Conservation (phyloP, 345 rosid species). For the Murraya koenigii region DNA sequence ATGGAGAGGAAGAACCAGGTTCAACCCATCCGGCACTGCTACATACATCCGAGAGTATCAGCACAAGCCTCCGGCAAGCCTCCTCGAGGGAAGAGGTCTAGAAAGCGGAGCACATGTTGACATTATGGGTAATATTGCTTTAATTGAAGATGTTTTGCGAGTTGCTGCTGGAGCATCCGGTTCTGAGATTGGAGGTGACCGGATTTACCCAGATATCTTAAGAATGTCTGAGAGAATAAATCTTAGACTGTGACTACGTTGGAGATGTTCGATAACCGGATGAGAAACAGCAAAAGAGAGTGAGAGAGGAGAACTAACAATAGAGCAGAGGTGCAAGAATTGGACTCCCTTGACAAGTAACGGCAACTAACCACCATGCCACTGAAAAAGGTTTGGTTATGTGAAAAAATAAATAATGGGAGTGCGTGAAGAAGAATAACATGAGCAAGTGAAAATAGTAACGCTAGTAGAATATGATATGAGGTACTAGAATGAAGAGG, state of each 20-base stretch:
- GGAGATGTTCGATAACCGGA: not conserved
- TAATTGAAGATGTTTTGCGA: conserved; percentile 63
- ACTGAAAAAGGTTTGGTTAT: not conserved
- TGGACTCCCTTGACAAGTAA: conserved; percentile 9
- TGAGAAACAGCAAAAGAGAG: not conserved
- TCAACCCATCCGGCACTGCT: conserved; percentile 57
- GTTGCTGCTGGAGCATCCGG: conserved; percentile 63
- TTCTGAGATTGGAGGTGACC: conserved; percentile 57
- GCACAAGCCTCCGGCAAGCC: conserved; percentile 51
- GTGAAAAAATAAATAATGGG: conserved; percentile 2
- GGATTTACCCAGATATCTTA: conserved; percentile 48
- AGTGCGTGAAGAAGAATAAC: not conserved
- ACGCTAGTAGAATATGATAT: not conserved
- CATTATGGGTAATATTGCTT: conserved; percentile 63
- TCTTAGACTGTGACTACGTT: conserved; percentile 30
- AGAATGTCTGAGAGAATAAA: conserved; percentile 50
- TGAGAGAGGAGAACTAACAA: conserved; percentile 9
- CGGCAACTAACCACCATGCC: not conserved
- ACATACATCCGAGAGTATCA: conserved; percentile 51
- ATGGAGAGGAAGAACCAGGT: conserved; percentile 70
- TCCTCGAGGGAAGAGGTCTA: conserved; percentile 52
- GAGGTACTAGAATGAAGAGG: not conserved
- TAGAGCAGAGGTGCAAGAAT: not conserved
- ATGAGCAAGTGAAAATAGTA: not conserved
- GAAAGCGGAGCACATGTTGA: conserved; percentile 71